A percentile compares a stretch with the other conserved stretches of the same genome.
These are phyloP conservation scores for Hyphopichia khmerensis DNA, from an alignment of 1,139 yeast species.

Conservation along the genomic window DNA sequence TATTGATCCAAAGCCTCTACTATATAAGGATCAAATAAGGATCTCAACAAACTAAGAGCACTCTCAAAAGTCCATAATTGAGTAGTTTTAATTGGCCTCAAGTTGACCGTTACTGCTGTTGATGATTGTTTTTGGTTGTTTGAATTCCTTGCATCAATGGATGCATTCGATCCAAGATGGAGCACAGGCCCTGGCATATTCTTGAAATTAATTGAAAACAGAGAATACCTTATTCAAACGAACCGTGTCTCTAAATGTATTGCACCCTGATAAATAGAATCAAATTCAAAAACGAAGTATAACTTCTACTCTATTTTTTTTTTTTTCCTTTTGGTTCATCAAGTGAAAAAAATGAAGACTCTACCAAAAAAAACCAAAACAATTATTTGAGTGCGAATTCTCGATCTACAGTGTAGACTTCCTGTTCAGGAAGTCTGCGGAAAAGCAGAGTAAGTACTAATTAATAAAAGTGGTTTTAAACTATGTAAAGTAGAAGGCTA, in stretches of 20 bases:
- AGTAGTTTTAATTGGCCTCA: conserved; percentile 38
- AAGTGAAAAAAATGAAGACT: background rate
- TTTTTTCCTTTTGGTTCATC: too few species aligned
- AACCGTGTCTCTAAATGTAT: background rate
- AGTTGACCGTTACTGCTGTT: conserved; percentile 3
- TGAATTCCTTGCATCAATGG: background rate
- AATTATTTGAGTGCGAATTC: background rate
- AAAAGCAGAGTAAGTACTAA: background rate
- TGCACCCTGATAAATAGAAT: background rate
- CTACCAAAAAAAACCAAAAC: background rate
- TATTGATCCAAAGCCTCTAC: conserved; percentile 47
- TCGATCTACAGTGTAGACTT: background rate
- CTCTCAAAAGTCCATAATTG: conserved; percentile 46
- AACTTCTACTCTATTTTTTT: too few species aligned
- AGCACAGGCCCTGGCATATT: background rate
- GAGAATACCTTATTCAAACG: background rate
- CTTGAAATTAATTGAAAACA: background rate
- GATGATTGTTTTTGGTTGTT: background rate
- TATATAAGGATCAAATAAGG: conserved; percentile 32
- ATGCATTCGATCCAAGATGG: background rate
- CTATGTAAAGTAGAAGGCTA: too few species aligned
- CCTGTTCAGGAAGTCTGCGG: background rate
- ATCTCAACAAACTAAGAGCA: conserved; percentile 33
- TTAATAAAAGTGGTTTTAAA: background rate
- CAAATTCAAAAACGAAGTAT: too few species aligned